These are phyloP conservation scores for Calonectria montana DNA, from an alignment of 2,329 filamentous ascomycete genomes.

Conservation along the genomic window DNA sequence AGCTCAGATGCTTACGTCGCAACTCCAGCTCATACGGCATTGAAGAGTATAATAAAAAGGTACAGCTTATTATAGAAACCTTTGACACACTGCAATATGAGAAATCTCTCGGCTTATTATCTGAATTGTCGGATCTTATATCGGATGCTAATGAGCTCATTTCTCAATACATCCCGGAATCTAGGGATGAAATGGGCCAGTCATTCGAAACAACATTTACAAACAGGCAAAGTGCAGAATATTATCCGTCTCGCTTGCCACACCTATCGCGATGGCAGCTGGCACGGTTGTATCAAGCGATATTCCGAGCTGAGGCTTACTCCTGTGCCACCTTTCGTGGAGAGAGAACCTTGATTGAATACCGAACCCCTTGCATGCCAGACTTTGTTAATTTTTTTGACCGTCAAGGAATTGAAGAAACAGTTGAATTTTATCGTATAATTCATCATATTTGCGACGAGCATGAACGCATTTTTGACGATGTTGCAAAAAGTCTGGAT, in stretches of 20 bases:
- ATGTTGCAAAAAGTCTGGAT: not conserved
- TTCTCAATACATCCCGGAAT: not conserved
- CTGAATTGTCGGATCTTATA: not conserved
- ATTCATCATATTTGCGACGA: not conserved
- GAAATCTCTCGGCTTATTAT: not conserved
- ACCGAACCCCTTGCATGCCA: not conserved
- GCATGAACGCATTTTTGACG: not conserved
- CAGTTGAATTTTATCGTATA: not conserved
- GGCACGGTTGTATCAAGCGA: not conserved
- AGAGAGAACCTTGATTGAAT: not conserved
- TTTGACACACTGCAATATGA: not conserved
- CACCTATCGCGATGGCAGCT: not conserved
- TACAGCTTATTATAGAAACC: not conserved
- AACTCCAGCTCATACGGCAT: not conserved
- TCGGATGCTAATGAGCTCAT: not conserved
- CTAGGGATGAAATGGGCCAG: not conserved
- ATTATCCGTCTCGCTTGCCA: not conserved
- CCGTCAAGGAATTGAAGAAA: not conserved
- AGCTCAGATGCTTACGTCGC: not conserved
- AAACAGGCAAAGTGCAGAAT: not conserved
- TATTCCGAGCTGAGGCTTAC: not conserved
- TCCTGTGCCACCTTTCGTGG: not conserved
- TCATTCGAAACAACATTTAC: not conserved
- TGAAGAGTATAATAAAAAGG: not conserved
- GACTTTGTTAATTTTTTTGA: not conserved